Conservation (phyloP, 768 basidiomycete genomes). For the Rhizopogon vinicolor region DNA sequence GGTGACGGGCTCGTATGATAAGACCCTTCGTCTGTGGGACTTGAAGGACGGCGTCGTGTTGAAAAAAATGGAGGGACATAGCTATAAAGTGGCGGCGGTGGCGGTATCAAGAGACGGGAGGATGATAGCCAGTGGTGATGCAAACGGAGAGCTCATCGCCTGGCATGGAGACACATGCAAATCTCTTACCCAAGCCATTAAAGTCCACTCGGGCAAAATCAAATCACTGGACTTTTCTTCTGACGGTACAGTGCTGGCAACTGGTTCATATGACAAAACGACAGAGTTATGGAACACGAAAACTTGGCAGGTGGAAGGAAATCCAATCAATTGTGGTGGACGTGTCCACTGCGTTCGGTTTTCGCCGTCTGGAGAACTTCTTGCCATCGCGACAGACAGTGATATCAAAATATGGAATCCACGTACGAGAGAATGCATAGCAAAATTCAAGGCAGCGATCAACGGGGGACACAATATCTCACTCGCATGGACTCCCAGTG, state of each 20-base stretch:
- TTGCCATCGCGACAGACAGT: not conserved
- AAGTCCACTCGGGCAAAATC: not conserved
- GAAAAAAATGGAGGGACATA: not conserved
- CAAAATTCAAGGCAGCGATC: not conserved
- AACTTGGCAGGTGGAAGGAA: not conserved
- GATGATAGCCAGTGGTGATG: not conserved
- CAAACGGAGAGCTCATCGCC: not conserved
- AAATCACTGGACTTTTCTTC: not conserved
- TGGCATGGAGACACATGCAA: not conserved
- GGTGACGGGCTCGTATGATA: not conserved
- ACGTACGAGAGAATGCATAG: not conserved
- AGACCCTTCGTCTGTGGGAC: not conserved
- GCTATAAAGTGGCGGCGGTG: not conserved
- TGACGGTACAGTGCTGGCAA: not conserved
- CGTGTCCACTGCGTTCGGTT: not conserved
- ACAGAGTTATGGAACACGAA: not conserved
- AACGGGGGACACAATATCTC: not conserved
- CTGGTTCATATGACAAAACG: too few relatives aligned
- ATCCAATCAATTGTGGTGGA: not conserved
- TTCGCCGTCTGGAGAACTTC: not conserved
- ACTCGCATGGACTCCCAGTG: not conserved
- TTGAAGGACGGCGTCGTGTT: not conserved
- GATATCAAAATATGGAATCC: not conserved
- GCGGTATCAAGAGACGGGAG: not conserved
- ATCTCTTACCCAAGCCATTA: not conserved